phyloP scores from a whole-genome alignment of 2,329 filamentous ascomycete species.

The Fusarium neocosmosporiellum region DNA sequence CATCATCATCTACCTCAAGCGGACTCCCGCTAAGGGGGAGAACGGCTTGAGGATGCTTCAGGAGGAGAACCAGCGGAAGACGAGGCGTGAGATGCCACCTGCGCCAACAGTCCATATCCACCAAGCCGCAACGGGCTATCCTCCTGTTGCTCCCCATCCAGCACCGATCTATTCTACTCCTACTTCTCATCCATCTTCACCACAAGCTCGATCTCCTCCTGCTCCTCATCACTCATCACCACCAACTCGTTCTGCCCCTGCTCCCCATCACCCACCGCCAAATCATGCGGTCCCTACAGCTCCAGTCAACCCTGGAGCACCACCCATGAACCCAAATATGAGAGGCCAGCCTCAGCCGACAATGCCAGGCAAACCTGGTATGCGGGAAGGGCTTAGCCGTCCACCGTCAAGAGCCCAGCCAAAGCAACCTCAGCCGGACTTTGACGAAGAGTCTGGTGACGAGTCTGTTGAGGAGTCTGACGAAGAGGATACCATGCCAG shows the following conservation, averaged over 20 bases:
- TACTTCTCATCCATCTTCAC: background rate
- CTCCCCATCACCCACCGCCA: background rate
- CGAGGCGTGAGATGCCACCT: conserved; percentile 4
- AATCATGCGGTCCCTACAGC: background rate
- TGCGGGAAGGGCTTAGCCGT: background rate
- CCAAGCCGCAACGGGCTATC: background rate
- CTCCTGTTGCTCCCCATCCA: conserved; percentile 7
- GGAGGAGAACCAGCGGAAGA: conserved; percentile 29
- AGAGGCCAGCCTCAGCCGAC: conserved; percentile 2
- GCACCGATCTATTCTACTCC: background rate
- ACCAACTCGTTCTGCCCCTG: background rate
- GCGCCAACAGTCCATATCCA: conserved; percentile 1
- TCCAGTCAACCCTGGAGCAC: background rate
- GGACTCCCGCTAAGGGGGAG: conserved; percentile 49
- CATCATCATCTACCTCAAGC: conserved; percentile 60
- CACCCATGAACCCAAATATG: background rate
- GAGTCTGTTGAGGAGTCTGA: background rate
- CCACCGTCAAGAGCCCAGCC: conserved; percentile 4
- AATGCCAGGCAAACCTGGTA: background rate
- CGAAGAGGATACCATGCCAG: background rate
- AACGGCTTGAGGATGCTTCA: conserved; percentile 45
- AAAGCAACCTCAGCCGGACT: background rate
- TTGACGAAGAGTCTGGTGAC: background rate
- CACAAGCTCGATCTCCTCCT: background rate
- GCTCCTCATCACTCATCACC: background rate